Evolutionary conservation across 306 rosid species (phyloP).

Genomic region (Quercus variabilis): DNA sequence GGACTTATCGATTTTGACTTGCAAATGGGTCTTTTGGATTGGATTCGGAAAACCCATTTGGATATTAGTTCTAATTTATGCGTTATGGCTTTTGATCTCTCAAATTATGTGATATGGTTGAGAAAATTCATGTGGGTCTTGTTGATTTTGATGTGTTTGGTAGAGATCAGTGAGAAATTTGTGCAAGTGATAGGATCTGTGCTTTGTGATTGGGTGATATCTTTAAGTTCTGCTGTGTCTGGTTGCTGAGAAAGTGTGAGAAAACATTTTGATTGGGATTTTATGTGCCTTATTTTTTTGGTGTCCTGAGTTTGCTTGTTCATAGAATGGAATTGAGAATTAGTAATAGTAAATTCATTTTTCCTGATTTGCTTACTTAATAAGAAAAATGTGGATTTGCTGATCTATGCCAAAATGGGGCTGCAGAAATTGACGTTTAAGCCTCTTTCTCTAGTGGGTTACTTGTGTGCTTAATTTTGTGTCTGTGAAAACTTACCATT

Average conservation of each 20-base stretch:
- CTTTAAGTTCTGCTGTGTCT: constrained; percentile 8
- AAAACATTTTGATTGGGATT: neutral
- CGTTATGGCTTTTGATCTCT: constrained; percentile 26
- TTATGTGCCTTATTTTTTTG: neutral
- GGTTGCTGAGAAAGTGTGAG: constrained; percentile 28
- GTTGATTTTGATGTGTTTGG: constrained; percentile 23
- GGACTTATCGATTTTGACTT: constrained; percentile 12
- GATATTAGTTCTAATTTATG: neutral
- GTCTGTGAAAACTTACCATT: neutral
- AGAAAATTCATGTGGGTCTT: constrained; percentile 4
- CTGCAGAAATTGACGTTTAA: neutral
- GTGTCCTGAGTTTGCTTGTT: neutral
- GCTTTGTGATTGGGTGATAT: constrained; percentile 9
- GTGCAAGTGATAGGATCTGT: constrained; percentile 29
- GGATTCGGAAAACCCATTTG: constrained; percentile 15
- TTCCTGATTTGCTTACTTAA: neutral
- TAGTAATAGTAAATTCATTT: neutral
- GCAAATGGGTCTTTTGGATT: constrained; percentile 2
- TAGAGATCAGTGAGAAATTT: neutral
- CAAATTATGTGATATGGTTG: constrained; percentile 4
- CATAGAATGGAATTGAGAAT: neutral
- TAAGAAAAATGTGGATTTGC: neutral
- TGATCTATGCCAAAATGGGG: neutral
- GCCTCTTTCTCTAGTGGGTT: neutral
- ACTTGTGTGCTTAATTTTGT: neutral